A percentile compares a stretch with the other conserved stretches of the same genome.
Evolutionary conservation across 2,329 filamentous ascomycete genomes (phyloP).

Genomic region (Fusarium oxysporum): DNA sequence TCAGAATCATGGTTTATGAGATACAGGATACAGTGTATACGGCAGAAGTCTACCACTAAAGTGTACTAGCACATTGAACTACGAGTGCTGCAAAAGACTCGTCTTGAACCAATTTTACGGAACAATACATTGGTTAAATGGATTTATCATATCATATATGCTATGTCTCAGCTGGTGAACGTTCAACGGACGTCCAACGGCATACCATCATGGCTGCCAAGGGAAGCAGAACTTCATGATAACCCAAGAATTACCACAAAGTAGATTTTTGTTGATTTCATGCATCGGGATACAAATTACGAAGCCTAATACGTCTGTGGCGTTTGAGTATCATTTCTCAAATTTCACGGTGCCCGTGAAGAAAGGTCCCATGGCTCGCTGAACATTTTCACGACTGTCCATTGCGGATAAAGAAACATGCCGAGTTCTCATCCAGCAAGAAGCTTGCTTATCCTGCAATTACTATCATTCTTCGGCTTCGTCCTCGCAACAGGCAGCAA

Average conservation of each 20-base stretch:
- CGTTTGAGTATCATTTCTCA: neutral
- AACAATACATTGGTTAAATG: too few species aligned
- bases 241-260: neutral
- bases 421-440: neutral
- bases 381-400: neutral
- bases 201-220: neutral
- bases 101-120: accelerated
- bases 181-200: neutral
- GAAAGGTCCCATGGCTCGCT: neutral
- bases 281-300: neutral
- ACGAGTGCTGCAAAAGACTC: neutral
- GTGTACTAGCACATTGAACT: too few species aligned
- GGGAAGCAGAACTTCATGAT: neutral
- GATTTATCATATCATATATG: neutral
- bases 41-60: neutral
- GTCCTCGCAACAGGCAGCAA: slow-evolving; percentile 1
- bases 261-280: accelerated
- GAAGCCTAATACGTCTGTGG: neutral
- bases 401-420: neutral
- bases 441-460: neutral
- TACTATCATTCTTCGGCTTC: neutral
- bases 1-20: neutral
- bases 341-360: neutral
- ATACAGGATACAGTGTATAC: neutral
- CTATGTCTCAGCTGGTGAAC: neutral